A percentile compares a stretch with the other conserved stretches of the same genome.
Evolutionary conservation across 78 protist genomes (phyloP).

Genomic region (Blattamonas nauphoetae): DNA sequence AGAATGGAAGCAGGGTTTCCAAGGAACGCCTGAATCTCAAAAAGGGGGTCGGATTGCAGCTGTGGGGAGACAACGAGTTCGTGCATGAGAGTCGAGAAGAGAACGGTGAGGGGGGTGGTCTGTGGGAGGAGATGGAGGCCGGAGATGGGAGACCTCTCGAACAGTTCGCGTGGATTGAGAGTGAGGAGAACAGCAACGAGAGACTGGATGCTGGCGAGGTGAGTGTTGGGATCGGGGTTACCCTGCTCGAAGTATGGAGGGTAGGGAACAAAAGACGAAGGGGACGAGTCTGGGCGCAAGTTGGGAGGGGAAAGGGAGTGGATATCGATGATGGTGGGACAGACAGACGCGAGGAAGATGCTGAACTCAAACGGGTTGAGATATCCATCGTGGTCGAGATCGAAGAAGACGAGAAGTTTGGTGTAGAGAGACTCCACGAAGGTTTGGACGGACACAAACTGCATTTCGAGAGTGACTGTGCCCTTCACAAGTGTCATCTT

Average conservation of each 20-base stretch:
- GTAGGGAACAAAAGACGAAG: neutral
- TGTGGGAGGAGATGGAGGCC: neutral
- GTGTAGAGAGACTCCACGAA: neutral
- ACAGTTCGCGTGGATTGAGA: neutral
- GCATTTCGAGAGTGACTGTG: neutral
- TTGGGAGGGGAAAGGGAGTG: neutral
- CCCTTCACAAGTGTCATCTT: neutral
- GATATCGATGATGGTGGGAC: neutral
- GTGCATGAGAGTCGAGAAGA: neutral
- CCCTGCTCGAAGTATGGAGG: neutral
- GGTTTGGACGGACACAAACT: neutral
- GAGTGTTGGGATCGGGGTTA: neutral
- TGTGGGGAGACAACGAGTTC: neutral
- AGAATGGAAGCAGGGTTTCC: neutral
- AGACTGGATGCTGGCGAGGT: neutral
- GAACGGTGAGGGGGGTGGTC: neutral
- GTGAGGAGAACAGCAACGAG: neutral
- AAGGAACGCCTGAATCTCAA: neutral
- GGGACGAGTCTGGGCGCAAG: neutral
- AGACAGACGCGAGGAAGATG: neutral
- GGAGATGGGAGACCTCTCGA: neutral
- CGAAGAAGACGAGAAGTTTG: neutral
- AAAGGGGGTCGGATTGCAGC: neutral
- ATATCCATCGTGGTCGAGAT: neutral
- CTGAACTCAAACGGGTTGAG: neutral